phyloP scores from a whole-genome alignment of 1,139 yeast species.

The Hansenula anomala region DNA sequence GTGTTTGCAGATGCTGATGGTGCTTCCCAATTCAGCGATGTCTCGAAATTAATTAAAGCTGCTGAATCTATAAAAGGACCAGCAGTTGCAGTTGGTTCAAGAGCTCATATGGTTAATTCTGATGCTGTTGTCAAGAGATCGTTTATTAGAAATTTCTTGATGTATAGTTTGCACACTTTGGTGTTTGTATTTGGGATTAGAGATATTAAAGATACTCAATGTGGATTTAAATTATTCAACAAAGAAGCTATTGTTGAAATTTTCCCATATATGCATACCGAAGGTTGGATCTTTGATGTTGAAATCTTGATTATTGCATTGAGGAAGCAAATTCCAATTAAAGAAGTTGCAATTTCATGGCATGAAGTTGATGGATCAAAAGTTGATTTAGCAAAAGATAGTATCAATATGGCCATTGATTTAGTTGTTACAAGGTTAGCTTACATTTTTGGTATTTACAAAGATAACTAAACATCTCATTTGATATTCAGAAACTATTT shows the following conservation, averaged over 20 bases:
- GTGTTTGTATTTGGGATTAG: slow-evolving; percentile 88
- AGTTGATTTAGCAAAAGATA: slow-evolving; percentile 86
- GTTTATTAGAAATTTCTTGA: slow-evolving; percentile 78
- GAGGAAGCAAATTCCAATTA: slow-evolving; percentile 59
- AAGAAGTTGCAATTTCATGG: slow-evolving; percentile 90
- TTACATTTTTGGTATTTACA: slow-evolving; percentile 78
- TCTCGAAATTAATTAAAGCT: slow-evolving; percentile 44
- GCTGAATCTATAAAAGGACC: slow-evolving; percentile 37
- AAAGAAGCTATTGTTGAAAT: slow-evolving; percentile 56
- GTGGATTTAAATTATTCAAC: slow-evolving; percentile 93
- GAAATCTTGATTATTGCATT: slow-evolving; percentile 81
- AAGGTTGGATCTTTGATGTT: slow-evolving; percentile 97
- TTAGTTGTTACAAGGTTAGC: slow-evolving; percentile 88
- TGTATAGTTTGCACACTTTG: slow-evolving; percentile 88
- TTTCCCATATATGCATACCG: slow-evolving; percentile 93
- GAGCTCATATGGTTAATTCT: slow-evolving; percentile 95
- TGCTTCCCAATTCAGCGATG: slow-evolving; percentile 79
- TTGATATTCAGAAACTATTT: not conserved
- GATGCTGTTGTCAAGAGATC: slow-evolving; percentile 95
- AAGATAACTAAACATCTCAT: slow-evolving; percentile 25
- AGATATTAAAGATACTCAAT: slow-evolving; percentile 86
- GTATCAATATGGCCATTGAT: slow-evolving; percentile 93
- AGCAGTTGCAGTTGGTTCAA: slow-evolving; percentile 81
- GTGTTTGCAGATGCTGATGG: slow-evolving; percentile 98
- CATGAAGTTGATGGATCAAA: slow-evolving; percentile 96